A percentile compares a stretch with the other conserved stretches of the same genome.
Evolutionary conservation across 2,329 filamentous ascomycete genomes (phyloP).

Genomic region (Exophiala spinifera): DNA sequence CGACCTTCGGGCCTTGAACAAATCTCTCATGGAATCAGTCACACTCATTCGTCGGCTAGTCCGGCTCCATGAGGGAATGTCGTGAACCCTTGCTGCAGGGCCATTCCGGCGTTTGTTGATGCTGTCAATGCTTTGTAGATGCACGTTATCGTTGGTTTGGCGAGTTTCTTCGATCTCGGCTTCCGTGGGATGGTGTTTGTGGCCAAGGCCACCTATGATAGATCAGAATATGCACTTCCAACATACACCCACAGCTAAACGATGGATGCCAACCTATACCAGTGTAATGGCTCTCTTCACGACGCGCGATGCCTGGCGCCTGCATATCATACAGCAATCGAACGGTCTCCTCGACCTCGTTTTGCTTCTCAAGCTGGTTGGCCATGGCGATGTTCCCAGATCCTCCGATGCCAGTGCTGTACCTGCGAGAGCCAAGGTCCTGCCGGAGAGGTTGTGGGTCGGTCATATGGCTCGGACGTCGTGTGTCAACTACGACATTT

Average conservation of each 20-base stretch:
- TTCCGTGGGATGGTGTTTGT: slow-evolving; percentile 23
- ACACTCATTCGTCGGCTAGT: slow-evolving; percentile 10
- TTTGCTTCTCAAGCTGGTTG: slow-evolving; percentile 40
- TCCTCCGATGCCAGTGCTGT: slow-evolving; percentile 20
- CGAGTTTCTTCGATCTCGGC: slow-evolving; percentile 33
- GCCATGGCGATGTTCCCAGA: slow-evolving; percentile 13
- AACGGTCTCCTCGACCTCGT: slow-evolving; percentile 61
- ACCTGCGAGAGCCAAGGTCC: slow-evolving; percentile 3
- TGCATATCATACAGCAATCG: slow-evolving; percentile 80
- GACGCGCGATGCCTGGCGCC: slow-evolving; percentile 39
- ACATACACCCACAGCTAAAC: not conserved
- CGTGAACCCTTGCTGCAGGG: not conserved
- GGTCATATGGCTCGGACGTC: not conserved
- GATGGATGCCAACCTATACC: slow-evolving; percentile 36
- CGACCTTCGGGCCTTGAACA: slow-evolving; percentile 7
- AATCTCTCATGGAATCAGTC: slow-evolving; percentile 14
- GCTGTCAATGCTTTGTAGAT: slow-evolving; percentile 9
- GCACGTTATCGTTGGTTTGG: slow-evolving; percentile 30
- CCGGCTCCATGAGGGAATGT: slow-evolving; percentile 2
- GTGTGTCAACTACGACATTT: slow-evolving; percentile 68
- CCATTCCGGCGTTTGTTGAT: slow-evolving; percentile 7
- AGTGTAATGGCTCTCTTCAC: slow-evolving; percentile 40
- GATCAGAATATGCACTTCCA: not conserved
- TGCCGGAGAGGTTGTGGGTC: not conserved
- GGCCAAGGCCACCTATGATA: slow-evolving; percentile 29